Base-by-base conservation (phyloP, 768 basidiomycete genomes). In the Ramaria rubella region DNA sequence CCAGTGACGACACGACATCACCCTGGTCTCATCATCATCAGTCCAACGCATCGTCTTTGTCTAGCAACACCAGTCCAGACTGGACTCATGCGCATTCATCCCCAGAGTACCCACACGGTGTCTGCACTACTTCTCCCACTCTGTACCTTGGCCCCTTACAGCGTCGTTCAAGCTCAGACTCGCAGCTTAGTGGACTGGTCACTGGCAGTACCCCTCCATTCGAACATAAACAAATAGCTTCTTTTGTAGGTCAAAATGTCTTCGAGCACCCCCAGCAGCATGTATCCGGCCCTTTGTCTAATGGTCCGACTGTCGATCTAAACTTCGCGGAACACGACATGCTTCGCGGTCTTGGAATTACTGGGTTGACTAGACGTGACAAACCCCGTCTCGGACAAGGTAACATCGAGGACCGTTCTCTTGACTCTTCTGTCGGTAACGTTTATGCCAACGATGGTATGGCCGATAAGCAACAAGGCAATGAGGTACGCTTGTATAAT, bases 21-120 rank as follows among this genome's bases (percentile, higher is more conserved):
- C 43, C 43, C 14, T 46, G 46, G 43, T 33, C 46, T 23, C 46
- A 45, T n/a, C 43, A 19, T 33, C 55, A 27, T 40, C 52, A 54
- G 31, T 21, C 38, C 21, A 11, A 44, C 2, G 21, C 31, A 23
- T 36, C 49, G 12, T 33, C 33, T 19, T 33, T 49, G n/a, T 45
- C 43, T 31, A 31, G 78, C 80, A 52, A 79, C 78, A 51, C 66
- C 77, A 15, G 82, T 83, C 63, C 83, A 86, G 60, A 65, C 76
- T 52, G 86, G 78, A 36, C 49, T 26, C 57, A 50, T n/a, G 49
- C 77, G 66, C 64, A 79, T 43, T 73, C 78, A 59, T 71, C 77
- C 43, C 72, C 79, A 61, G 85, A 86, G 48, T 67, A 69, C 38
- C 63, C 62, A 40, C 59, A 63, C 46, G 60, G 59, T 50, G 70